Conservation (phyloP, 2,329 filamentous ascomycete genomes). For the Chaetomium sp. region DNA sequence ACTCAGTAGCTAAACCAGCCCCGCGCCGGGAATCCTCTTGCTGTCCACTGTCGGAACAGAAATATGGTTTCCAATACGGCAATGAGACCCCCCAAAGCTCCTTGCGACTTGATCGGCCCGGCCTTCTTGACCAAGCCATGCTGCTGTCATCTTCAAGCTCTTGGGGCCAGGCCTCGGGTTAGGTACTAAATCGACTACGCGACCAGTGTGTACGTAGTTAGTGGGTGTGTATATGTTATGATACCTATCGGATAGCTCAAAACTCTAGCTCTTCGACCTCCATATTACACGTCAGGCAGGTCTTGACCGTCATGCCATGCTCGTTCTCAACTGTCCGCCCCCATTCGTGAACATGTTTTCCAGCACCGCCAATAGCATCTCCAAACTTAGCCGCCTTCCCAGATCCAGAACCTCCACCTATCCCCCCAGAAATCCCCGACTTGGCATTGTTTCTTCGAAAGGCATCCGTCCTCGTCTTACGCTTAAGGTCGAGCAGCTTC, state of each 20-base stretch:
- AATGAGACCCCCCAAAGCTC: no score
- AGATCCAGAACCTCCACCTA: conserved; percentile 22
- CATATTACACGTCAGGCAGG: conserved; percentile 68
- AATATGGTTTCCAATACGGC: no score
- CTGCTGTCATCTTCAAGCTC: no score
- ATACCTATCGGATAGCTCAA: conserved; percentile 26
- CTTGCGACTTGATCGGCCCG: no score
- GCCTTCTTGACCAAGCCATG: no score
- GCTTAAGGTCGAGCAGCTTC: conserved; percentile 85
- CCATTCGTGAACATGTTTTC: conserved; percentile 87
- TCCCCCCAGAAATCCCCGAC: conserved; percentile 35
- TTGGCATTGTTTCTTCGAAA: conserved; percentile 65
- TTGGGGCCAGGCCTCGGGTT: neutral
- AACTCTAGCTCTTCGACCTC: conserved; percentile 72
- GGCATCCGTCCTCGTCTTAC: conserved; percentile 84
- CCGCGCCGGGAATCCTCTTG: no score
- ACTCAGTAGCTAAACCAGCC: no score
- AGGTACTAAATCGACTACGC: neutral
- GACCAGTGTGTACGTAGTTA: no score
- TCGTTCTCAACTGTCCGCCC: conserved; percentile 61
- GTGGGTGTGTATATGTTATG: neutral
- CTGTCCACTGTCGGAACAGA: no score
- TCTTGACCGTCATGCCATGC: conserved; percentile 73
- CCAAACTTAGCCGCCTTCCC: conserved; percentile 60
- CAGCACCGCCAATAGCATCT: conserved; percentile 60